Percentiles rank a stretch among this genome's conserved stretches.
These are phyloP conservation scores for Umbilicus rupestris DNA, from an alignment of 164 flowering plant species.

Conservation along the genomic window DNA sequence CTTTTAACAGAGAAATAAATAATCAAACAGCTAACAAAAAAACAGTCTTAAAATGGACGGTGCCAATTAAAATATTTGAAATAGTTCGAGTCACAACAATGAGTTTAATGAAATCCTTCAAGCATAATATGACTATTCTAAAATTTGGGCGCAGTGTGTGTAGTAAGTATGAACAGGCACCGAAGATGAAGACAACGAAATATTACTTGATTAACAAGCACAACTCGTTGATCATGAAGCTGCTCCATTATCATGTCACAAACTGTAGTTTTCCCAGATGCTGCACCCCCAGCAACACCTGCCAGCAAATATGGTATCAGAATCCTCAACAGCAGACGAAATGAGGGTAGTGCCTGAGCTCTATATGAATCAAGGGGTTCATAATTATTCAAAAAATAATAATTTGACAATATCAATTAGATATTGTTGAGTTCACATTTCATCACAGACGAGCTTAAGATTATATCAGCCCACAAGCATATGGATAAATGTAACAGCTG, in stretches of 20 bases:
- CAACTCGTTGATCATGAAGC: slow-evolving; percentile 97
- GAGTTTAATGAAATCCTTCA: too few relatives aligned
- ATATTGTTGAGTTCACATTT: not conserved
- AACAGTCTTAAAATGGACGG: not conserved
- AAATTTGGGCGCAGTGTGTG: not conserved
- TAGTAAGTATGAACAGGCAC: not conserved
- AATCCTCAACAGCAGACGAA: not conserved
- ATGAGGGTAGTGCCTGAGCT: not conserved
- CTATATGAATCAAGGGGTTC: not conserved
- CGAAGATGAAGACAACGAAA: not conserved
- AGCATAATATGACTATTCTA: not conserved
- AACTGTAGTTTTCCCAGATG: slow-evolving; percentile 94
- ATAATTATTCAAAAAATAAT: not conserved
- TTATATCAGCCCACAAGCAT: not conserved
- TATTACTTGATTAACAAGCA: slow-evolving; percentile 84
- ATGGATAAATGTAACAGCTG: not conserved
- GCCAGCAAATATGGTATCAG: slow-evolving; percentile 11
- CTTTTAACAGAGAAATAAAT: not conserved
- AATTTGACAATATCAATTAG: not conserved
- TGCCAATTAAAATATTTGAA: not conserved
- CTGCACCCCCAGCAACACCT: slow-evolving; percentile 99
- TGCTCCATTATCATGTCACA: slow-evolving; percentile 96
- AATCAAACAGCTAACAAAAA: not conserved
- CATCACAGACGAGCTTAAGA: not conserved
- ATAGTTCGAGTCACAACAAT: not conserved